A percentile compares a stretch with the other conserved stretches of the same genome.
These are phyloP conservation scores for Hypocreales sp. DNA, from an alignment of 2,329 filamentous ascomycete species.

Conservation along the genomic window DNA sequence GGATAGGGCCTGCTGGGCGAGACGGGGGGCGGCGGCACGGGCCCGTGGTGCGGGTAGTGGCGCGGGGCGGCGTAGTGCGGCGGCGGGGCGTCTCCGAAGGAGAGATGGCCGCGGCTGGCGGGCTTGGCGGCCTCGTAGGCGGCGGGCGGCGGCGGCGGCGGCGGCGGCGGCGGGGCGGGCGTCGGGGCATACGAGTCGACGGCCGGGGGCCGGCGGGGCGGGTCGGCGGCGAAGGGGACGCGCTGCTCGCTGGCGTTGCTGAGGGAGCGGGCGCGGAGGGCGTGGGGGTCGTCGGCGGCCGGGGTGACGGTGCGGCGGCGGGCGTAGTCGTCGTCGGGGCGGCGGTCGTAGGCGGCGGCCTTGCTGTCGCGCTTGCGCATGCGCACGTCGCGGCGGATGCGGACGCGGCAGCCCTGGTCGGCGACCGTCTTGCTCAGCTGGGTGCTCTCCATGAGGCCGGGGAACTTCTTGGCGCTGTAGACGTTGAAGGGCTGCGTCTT, in stretches of 20 bases:
- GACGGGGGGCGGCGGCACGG: constrained; percentile 17
- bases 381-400: constrained; percentile 84
- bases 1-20: constrained; percentile 18
- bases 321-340: constrained; percentile 50
- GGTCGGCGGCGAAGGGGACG: constrained; percentile 22
- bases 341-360: constrained; percentile 36
- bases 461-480: constrained; percentile 97
- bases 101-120: constrained; percentile 14
- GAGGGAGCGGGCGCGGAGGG: constrained; percentile 37
- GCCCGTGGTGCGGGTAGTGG: constrained; percentile 21
- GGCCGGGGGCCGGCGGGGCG: constrained; percentile 30
- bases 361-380: constrained; percentile 77
- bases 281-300: constrained; percentile 15
- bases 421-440: constrained; percentile 77
- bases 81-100: constrained; percentile 16
- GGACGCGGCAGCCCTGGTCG: constrained; percentile 91
- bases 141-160: too few species aligned
- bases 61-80: constrained; percentile 19
- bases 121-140: constrained; percentile 15
- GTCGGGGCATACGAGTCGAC: constrained; percentile 25
- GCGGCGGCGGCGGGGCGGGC: constrained; percentile 20
- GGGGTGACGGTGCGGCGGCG: constrained; percentile 21
- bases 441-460: constrained; percentile 81
- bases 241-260: constrained; percentile 42
- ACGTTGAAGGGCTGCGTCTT: constrained; percentile 79